A percentile compares a stretch with the other conserved stretches of the same genome.
Conservation (phyloP, 139 green algal species). For the Chlorella sp. region DNA sequence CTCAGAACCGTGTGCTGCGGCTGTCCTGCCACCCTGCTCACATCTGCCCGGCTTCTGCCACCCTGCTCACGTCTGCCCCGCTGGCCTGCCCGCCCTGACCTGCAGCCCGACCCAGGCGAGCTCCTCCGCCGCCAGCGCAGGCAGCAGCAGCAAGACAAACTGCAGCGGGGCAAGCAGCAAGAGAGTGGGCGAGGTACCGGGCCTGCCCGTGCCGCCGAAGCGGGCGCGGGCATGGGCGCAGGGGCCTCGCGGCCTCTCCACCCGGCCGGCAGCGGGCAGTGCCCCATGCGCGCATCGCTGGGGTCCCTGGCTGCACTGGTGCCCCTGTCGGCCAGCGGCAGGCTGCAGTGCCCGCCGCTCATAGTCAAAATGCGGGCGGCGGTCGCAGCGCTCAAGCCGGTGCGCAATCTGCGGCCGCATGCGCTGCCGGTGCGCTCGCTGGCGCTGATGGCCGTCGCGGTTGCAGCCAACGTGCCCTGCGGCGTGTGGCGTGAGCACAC, state of each 20-base stretch:
- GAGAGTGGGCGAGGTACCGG: background rate
- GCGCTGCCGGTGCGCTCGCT: conserved; percentile 11
- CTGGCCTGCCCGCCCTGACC: background rate
- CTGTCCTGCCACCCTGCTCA: background rate
- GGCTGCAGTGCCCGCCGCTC: conserved; percentile 69
- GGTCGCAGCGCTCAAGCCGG: conserved; percentile 62
- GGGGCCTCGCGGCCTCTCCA: background rate
- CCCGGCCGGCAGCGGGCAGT: background rate
- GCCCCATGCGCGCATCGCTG: conserved; percentile 12
- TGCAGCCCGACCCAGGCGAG: conserved; percentile 26
- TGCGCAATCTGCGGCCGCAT: conserved; percentile 75
- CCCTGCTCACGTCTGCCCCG: background rate
- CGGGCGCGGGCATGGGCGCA: background rate
- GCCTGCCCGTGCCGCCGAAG: background rate
- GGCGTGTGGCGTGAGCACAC: conserved; percentile 80
- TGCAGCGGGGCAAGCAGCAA: background rate
- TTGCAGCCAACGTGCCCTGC: conserved; percentile 78
- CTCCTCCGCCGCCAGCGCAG: conserved; percentile 13
- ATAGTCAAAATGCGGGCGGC: conserved; percentile 77
- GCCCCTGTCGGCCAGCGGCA: conserved; percentile 41
- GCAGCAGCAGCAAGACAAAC: conserved; percentile 24
- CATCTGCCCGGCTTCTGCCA: background rate
- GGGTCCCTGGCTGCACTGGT: conserved; percentile 50
- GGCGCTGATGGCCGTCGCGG: conserved; percentile 53
- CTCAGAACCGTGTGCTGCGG: background rate